These are phyloP conservation scores for Lactifluus subvellereus DNA, from an alignment of 768 basidiomycete genomes.

Conservation along the genomic window DNA sequence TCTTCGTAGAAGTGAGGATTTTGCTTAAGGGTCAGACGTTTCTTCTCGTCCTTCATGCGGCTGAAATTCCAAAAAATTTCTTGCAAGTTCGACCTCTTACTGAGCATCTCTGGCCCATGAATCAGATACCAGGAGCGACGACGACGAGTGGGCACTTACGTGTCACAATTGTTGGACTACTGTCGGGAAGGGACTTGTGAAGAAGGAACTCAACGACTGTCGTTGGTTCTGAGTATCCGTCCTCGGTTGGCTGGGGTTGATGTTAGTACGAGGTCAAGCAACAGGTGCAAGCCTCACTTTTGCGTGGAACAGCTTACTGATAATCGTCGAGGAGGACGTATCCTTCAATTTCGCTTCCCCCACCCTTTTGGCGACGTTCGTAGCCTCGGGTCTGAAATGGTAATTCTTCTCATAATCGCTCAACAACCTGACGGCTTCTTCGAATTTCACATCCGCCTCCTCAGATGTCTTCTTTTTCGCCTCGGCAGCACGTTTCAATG, in stretches of 20 bases:
- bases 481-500: background rate
- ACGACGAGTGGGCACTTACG: background rate
- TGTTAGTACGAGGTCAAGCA: background rate
- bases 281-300: background rate
- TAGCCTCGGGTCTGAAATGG: background rate
- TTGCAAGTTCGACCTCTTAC: background rate
- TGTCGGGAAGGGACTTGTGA: background rate
- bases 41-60: background rate
- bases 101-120: background rate
- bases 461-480: background rate
- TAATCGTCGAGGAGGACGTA: background rate
- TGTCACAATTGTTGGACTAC: background rate
- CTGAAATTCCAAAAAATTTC: constrained; percentile 21
- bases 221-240: background rate
- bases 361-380: background rate
- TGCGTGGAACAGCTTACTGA: background rate
- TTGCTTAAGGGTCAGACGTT: constrained; percentile 9
- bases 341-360: background rate
- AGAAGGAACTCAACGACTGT: constrained; percentile 2
- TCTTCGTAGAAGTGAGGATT: constrained; percentile 11
- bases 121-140: background rate
- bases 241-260: background rate
- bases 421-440: background rate
- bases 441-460: background rate
- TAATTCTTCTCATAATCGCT: background rate